These are phyloP conservation scores for Rosa multiflora DNA, from an alignment of 306 rosid genomes.

Conservation along the genomic window DNA sequence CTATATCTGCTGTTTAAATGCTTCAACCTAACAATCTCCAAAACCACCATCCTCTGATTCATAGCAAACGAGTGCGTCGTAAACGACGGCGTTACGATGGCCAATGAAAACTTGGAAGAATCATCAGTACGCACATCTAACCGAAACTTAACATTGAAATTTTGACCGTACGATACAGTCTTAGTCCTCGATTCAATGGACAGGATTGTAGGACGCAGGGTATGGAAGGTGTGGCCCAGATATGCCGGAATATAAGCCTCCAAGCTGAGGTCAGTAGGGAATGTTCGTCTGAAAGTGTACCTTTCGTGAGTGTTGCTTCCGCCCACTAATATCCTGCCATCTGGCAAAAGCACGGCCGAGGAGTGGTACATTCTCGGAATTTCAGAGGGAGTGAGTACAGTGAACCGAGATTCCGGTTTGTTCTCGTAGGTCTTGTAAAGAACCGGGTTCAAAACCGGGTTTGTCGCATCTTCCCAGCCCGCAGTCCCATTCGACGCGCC, in stretches of 20 bases:
- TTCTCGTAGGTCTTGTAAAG: constrained; percentile 34
- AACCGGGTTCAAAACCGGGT: constrained; percentile 57
- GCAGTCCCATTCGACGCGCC: constrained; percentile 70
- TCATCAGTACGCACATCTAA: background rate
- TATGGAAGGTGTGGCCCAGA: constrained; percentile 20
- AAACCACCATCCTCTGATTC: constrained; percentile 75
- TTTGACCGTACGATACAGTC: constrained; percentile 32
- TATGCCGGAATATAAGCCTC: constrained; percentile 60
- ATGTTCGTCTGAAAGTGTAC: constrained; percentile 47
- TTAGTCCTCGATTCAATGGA: constrained; percentile 26
- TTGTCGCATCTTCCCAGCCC: constrained; percentile 58
- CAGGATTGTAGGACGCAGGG: constrained; percentile 38
- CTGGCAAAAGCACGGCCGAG: constrained; percentile 53
- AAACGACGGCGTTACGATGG: constrained; percentile 62
- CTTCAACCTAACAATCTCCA: constrained; percentile 30
- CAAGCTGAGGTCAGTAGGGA: constrained; percentile 66
- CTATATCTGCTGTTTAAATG: constrained; percentile 11
- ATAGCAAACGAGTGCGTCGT: constrained; percentile 61
- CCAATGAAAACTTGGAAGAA: constrained; percentile 21
- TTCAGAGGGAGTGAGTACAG: constrained; percentile 34
- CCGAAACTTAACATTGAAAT: constrained; percentile 38
- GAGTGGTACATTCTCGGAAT: constrained; percentile 75
- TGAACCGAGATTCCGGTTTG: constrained; percentile 31
- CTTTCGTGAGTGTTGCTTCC: constrained; percentile 74
- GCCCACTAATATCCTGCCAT: constrained; percentile 71